Evolutionary conservation across 345 rosid genomes (phyloP), one percentile per base, ranked within the genome.

Genomic region (Psidium friedrichsthalianum): DNA sequence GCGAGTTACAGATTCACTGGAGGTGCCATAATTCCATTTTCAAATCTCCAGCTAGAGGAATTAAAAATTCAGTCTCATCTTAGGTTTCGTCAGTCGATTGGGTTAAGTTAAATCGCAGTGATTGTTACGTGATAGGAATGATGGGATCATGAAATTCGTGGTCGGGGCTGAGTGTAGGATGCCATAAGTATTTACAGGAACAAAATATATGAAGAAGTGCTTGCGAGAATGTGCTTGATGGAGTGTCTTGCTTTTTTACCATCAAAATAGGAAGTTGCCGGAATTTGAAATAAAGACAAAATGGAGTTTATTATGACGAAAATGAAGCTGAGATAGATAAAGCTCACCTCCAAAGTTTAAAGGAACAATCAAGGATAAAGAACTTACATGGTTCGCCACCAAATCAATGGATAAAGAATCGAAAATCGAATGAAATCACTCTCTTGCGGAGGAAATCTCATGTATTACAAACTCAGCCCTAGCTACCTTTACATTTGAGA

Each of bases 201-300:
- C 10, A 61, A 27, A 61, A 61, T 29, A 21, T 4, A 6, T 12
- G 11, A 14, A 6, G 42, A 27, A 14, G 74, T 0, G 74, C 40
- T 61, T 61, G 74, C 7, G 6, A 40, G 74, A 61, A 61, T 6
- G 10, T 7, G 20, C 16, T 59, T 27, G 36, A 58, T 24, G 74
- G 36, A 59, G 9, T 3, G 36, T 27, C 36, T 6, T 59, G 16
- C 0, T 58, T 58, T 2, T n/a, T 5, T 2, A n/a, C 1, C 5
- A n/a, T 58, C 69, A n/a, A 59, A 25, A n/a, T 27, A 0, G 13
- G 20, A 14, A 27, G 29, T 13, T 1, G 74, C 20, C 36, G 18
- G 1, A 59, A 6, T 59, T 59, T 6, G 36, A 59, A 59, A 27
- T 59, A 3, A 9, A 59, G 36, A 9, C 7, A 59, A 59, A 59